Base-by-base conservation (phyloP, 306 rosid species). In the Sphenostylis stenocarpa region DNA sequence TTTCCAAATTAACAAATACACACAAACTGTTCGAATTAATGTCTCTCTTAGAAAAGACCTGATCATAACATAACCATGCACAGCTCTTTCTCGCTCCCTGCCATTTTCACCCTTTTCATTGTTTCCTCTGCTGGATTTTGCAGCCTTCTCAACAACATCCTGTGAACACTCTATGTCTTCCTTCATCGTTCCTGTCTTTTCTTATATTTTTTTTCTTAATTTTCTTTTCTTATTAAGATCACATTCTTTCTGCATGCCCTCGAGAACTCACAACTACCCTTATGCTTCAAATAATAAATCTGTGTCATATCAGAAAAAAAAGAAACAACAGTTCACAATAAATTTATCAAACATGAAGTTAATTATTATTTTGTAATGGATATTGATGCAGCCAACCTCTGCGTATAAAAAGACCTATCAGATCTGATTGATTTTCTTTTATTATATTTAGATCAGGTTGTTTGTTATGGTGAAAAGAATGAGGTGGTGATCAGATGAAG, bases 11-110 rank as follows among this genome's bases (percentile, higher is more conserved):
- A 73, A 56, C 64, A 65, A 55, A 65, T 44, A 47, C 66, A 33
- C 66, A 38, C 17, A 73, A 55, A 67, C 57, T 34, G 57, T 49
- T 58, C 19, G 23, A 67, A 34, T 31, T 14, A 12, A 23, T 38
- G 84, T 80, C 79, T 41, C 79, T 53, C 76, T 66, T 19, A 24
- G 69, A 80, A 26, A 80, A 64, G 75, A 73, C 55, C 24, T 28
- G 31, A 11, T 41, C 15, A 41, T 43, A 17, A 75, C 43, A 38
- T 38, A 38, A 38, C 13, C 13, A 38, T 38, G 17, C 45, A 57
- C 14, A 73, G 58, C 5, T 34, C 38, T 71, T 34, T 36, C 56
- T 70, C 4, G 5, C 23, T 29, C 39, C 24, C 69, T 73, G 68
- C 57, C 48, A 17, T 57, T 39, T 47, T 44, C 60, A 36, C 24